phyloP scores from a whole-genome alignment of 164 flowering plant species.

The Echeveria elegans region DNA sequence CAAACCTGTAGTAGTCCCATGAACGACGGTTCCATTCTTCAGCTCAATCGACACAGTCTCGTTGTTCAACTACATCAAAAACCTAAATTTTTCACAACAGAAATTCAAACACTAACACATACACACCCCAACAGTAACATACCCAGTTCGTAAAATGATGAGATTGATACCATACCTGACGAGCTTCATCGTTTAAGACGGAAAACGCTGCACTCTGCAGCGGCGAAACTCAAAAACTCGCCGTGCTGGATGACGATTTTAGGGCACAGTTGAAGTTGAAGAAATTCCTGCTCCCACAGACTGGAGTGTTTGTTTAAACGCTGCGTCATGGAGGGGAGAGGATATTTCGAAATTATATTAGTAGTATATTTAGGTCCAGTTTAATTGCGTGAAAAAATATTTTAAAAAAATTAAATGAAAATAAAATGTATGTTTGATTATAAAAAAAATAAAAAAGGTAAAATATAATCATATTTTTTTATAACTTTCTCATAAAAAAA shows the following conservation, averaged over 20 bases:
- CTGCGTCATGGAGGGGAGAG: not conserved
- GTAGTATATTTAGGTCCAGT: no score
- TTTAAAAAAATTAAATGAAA: no score
- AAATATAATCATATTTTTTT: no score
- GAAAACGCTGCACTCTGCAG: not conserved
- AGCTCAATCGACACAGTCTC: constrained; percentile 98
- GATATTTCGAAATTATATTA: no score
- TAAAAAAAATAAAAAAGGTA: no score
- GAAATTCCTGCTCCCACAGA: not conserved
- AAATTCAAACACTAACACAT: not conserved
- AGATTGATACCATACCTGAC: constrained; percentile 37
- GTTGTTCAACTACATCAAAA: constrained; percentile 94
- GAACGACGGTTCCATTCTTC: constrained; percentile 89
- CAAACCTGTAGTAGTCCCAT: constrained; percentile 87
- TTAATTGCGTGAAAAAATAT: no score
- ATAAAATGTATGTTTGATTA: no score
- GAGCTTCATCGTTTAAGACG: constrained; percentile 55
- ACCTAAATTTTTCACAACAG: constrained; percentile 29
- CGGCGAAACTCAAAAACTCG: not conserved
- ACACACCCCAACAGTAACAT: not conserved
- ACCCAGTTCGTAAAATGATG: not conserved
- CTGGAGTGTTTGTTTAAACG: not conserved
- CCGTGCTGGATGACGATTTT: not conserved
- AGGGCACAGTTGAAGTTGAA: not conserved
- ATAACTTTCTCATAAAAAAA: no score